Evolutionary conservation across 768 basidiomycete genomes (phyloP).

Genomic region (Dioszegia hungarica): DNA sequence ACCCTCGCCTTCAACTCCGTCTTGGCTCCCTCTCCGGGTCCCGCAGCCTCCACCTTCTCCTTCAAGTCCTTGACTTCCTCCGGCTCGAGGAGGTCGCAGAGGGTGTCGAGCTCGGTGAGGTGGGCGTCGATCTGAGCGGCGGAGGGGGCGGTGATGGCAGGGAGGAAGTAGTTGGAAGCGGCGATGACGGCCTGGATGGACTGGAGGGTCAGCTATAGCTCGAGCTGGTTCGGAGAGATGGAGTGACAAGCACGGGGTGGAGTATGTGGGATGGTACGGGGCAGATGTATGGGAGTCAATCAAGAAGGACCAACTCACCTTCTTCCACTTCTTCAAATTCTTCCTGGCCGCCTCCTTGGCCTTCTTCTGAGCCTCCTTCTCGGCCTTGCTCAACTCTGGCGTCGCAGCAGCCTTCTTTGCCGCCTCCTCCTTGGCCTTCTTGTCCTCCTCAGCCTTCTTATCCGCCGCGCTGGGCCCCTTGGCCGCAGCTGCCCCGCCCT

Average conservation of each 20-base stretch:
- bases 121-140: slow-evolving; percentile 50
- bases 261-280: too few relatives aligned
- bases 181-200: slow-evolving; percentile 50
- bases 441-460: slow-evolving; percentile 55
- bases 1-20: slow-evolving; percentile 40
- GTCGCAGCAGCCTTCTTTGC: slow-evolving; percentile 54
- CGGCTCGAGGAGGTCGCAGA: slow-evolving; percentile 50
- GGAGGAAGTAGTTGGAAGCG: slow-evolving; percentile 52
- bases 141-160: slow-evolving; percentile 47
- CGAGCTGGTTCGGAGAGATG: too few relatives aligned
- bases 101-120: slow-evolving; percentile 50
- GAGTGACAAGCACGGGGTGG: too few relatives aligned
- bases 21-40: slow-evolving; percentile 46
- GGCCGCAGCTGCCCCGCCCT: slow-evolving; percentile 48
- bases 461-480: slow-evolving; percentile 48
- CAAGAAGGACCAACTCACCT: slow-evolving; percentile 44
- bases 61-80: slow-evolving; percentile 50
- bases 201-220: neutral
- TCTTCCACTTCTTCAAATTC: slow-evolving; percentile 58
- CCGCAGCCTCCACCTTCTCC: slow-evolving; percentile 49
- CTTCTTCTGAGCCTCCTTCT: slow-evolving; percentile 57
- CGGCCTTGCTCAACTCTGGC: slow-evolving; percentile 45
- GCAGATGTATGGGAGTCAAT: too few relatives aligned
- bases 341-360: slow-evolving; percentile 61
- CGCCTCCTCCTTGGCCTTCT: slow-evolving; percentile 59